Percentiles rank a stretch among this genome's conserved stretches.
Conservation (phyloP, 345 rosid genomes). For the Murraya koenigii region DNA sequence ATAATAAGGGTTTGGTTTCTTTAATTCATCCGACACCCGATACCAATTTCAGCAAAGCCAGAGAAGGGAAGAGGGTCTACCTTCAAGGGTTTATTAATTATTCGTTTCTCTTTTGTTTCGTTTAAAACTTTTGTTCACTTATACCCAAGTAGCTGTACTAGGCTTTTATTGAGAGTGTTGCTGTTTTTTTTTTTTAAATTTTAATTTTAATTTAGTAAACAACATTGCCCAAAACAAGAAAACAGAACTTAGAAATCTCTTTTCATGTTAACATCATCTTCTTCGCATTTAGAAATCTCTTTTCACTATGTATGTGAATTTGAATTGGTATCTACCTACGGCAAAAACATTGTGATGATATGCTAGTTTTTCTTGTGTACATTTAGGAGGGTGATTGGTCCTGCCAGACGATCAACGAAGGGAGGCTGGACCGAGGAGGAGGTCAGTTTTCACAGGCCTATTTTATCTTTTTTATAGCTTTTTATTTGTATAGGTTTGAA, state of each 20-base stretch:
- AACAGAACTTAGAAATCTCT: not conserved
- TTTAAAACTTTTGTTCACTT: not conserved
- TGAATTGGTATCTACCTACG: too few relatives aligned
- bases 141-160: not conserved
- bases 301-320: too few relatives aligned
- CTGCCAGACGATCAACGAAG: constrained; percentile 25
- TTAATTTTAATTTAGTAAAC: too few relatives aligned
- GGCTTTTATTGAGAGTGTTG: not conserved
- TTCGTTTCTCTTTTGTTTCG: not conserved
- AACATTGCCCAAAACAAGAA: not conserved
- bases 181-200: too few relatives aligned
- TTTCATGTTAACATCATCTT: not conserved
- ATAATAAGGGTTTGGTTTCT: not conserved
- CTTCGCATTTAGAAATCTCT: too few relatives aligned
- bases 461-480: not conserved
- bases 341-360: not conserved
- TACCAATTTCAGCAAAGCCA: not conserved
- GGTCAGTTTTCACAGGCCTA: constrained; percentile 19
- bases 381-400: constrained; percentile 32
- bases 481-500: not conserved
- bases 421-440: constrained; percentile 47
- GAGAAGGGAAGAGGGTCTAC: not conserved
- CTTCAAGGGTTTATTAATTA: constrained; percentile 16
- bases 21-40: not conserved
- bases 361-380: not conserved